A percentile compares a stretch with the other conserved stretches of the same genome.
These are phyloP conservation scores for Xylaria curta DNA, from an alignment of 495 filamentous ascomycete genomes.

Conservation along the genomic window DNA sequence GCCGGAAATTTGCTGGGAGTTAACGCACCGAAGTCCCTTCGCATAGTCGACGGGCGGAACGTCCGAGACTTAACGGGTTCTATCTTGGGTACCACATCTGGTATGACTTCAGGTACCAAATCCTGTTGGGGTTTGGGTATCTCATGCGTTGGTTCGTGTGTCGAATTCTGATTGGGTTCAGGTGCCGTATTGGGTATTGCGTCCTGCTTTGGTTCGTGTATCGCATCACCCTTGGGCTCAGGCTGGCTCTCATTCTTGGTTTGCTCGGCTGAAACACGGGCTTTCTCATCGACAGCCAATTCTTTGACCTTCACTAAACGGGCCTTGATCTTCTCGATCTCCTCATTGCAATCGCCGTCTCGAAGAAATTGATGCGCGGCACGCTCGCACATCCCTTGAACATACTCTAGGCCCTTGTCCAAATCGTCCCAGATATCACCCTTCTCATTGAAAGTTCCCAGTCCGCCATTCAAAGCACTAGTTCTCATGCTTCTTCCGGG, in stretches of 20 bases:
- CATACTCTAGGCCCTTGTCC: slow-evolving; percentile 77
- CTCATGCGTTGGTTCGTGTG: not conserved
- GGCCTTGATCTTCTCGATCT: slow-evolving; percentile 71
- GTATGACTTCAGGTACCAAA: not conserved
- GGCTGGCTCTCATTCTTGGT: slow-evolving; percentile 36
- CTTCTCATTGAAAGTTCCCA: slow-evolving; percentile 40
- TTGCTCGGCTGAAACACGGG: slow-evolving; percentile 51
- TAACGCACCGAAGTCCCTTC: slow-evolving; percentile 34
- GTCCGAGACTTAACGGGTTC: slow-evolving; percentile 38
- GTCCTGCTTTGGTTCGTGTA: not conserved
- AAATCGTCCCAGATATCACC: slow-evolving; percentile 71
- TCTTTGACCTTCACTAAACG: slow-evolving; percentile 64
- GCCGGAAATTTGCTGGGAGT: slow-evolving; percentile 35
- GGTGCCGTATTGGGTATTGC: not conserved
- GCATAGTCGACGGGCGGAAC: slow-evolving; percentile 44
- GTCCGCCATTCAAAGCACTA: slow-evolving; percentile 31
- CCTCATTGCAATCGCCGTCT: slow-evolving; percentile 77
- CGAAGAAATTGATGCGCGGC: slow-evolving; percentile 87
- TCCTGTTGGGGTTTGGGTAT: not conserved
- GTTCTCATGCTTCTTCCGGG: slow-evolving; percentile 31
- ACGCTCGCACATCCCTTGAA: slow-evolving; percentile 80
- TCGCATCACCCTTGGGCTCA: slow-evolving; percentile 17
- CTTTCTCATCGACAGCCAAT: slow-evolving; percentile 63
- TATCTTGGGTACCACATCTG: slow-evolving; percentile 10
- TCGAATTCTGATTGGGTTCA: not conserved